These are phyloP conservation scores for Leishmania aethiopica DNA, from an alignment of 208 protist species.

Conservation along the genomic window DNA sequence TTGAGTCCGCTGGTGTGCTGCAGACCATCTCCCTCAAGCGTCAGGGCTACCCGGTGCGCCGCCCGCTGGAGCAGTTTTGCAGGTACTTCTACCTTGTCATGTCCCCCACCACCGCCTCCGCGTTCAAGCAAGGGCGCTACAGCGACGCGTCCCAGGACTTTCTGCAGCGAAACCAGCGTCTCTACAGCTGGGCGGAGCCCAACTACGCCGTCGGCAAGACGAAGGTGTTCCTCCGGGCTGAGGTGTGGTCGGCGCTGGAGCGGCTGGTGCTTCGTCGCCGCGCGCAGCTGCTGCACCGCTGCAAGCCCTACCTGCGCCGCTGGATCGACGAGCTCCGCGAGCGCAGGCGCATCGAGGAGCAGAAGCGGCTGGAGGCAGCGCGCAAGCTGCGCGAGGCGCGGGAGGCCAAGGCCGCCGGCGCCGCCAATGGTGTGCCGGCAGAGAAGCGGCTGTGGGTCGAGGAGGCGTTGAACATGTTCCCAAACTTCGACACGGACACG, in stretches of 20 bases:
- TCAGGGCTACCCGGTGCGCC: conserved; percentile 89
- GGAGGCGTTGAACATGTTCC: conserved; percentile 68
- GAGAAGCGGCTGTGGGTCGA: conserved; percentile 64
- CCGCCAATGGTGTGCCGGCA: conserved; percentile 40
- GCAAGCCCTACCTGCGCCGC: conserved; percentile 62
- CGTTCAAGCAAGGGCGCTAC: conserved; percentile 52
- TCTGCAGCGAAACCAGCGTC: conserved; percentile 58
- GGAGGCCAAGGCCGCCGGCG: conserved; percentile 50
- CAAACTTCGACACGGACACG: conserved; percentile 48
- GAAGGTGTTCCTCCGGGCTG: conserved; percentile 88
- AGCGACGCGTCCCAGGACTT: conserved; percentile 48
- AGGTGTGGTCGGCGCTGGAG: conserved; percentile 86
- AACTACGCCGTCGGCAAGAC: conserved; percentile 86
- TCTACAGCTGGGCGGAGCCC: conserved; percentile 65
- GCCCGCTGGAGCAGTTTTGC: conserved; percentile 76
- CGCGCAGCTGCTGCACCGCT: conserved; percentile 61
- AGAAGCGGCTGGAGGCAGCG: conserved; percentile 57
- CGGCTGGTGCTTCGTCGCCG: conserved; percentile 72
- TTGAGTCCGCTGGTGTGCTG: conserved; percentile 90
- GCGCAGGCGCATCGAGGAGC: conserved; percentile 67
- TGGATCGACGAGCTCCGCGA: conserved; percentile 74
- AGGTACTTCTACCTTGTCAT: conserved; percentile 84
- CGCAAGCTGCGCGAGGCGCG: conserved; percentile 50
- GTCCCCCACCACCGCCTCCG: conserved; percentile 31
- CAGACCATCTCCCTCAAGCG: conserved; percentile 92